Evolutionary conservation across 2,329 filamentous ascomycete genomes (phyloP).

Genomic region (Neonectria magnoliae): DNA sequence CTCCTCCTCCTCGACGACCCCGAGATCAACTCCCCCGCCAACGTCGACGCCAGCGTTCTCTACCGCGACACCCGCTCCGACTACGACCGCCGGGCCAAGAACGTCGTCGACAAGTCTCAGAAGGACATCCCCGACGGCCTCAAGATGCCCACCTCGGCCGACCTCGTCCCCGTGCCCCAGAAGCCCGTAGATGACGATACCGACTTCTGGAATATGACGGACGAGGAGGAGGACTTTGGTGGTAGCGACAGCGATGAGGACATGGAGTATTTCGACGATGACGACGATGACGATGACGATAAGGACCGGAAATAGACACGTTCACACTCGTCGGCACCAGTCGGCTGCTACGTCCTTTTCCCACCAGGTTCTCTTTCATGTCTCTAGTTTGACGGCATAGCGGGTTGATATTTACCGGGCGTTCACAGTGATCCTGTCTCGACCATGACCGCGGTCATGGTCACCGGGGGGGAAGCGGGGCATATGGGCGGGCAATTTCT

Average conservation of each 20-base stretch:
- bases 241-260: slow-evolving; percentile 76
- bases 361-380: slow-evolving; percentile 28
- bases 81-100: slow-evolving; percentile 76
- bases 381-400: slow-evolving; percentile 35
- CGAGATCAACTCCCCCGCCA: slow-evolving; percentile 92
- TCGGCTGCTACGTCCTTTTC: neutral
- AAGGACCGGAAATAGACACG: slow-evolving; percentile 39
- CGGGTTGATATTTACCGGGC: slow-evolving; percentile 36
- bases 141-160: slow-evolving; percentile 80
- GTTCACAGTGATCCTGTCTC: slow-evolving; percentile 33
- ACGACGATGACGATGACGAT: slow-evolving; percentile 67
- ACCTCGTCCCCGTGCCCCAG: slow-evolving; percentile 69
- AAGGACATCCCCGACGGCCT: slow-evolving; percentile 82
- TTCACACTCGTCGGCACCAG: slow-evolving; percentile 4
- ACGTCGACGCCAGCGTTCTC: slow-evolving; percentile 90
- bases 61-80: slow-evolving; percentile 76
- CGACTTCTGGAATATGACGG: slow-evolving; percentile 84
- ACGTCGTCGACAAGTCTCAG: slow-evolving; percentile 78
- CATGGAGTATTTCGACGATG: slow-evolving; percentile 68
- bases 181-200: slow-evolving; percentile 73
- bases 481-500: slow-evolving; percentile 24
- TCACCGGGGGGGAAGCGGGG: slow-evolving; percentile 23
- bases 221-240: slow-evolving; percentile 81
- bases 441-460: slow-evolving; percentile 28
- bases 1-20: slow-evolving; percentile 92